Base-by-base conservation (phyloP, 2,329 filamentous ascomycete genomes). In the Esteya vermicola region DNA sequence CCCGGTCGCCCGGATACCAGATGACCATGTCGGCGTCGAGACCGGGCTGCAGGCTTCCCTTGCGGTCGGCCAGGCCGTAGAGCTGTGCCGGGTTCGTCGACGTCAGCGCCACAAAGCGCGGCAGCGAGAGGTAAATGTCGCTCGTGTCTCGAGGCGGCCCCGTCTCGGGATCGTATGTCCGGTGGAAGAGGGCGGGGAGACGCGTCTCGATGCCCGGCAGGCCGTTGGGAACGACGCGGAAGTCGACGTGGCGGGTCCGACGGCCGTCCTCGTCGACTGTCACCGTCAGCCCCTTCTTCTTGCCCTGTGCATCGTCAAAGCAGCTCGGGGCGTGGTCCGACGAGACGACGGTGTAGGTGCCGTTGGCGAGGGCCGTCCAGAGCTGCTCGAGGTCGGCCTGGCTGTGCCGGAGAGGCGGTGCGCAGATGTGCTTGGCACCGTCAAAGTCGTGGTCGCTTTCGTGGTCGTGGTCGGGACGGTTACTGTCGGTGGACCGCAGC, bases 221-320 rank as follows among this genome's bases (percentile, higher is more conserved):
- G 3, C 71, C 72, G 46, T 76, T 76, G 4, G 72, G 71, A 30
- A 76, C 70, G 32, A 63, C 61, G 51, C 75, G 76, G 34, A 62
- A 59, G 19, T 54, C 54, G 8, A 55, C 43, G 20, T 30, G 26
- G 9, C 39, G 27, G 4, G 33, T n/a, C n/a, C n/a, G n/a, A n/a
- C n/a, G n/a, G n/a, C n/a, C 35, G n/a, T 34, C 31, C 1, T 23
- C 25, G 2, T 13, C 33, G 20, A 27, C 22, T n/a, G 27, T 26
- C 4, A 38, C 33, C 12, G 30, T 18, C 28, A 50, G 39, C 2
- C 47, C 48, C 14, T 40, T 38, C 42, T 47, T 51, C 43, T 52
- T 52, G 5, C 50, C 50, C n/a, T 37, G 33, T 19, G 46, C 47
- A 46, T 70, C 61, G 47, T 68, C 63, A 47, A 63, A 76, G 40